Base-by-base conservation (phyloP, 2,329 filamentous ascomycete species). In the Curvularia eragrostidis region DNA sequence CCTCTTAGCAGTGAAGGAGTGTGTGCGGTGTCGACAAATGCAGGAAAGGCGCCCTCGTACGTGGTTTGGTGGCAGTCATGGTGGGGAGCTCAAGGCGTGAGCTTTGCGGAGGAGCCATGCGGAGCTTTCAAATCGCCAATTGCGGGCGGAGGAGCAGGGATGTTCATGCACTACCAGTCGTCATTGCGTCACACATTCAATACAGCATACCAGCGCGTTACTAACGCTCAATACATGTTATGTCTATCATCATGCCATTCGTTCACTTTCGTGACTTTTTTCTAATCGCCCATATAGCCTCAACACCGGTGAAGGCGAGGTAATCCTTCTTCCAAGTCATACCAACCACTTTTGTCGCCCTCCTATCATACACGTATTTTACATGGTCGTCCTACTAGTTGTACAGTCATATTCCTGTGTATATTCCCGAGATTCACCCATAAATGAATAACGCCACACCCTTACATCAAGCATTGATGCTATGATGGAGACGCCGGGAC, bases 31-130 rank as follows among this genome's bases (percentile, higher is more conserved):
- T 42, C 12, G 47, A 6, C 21, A 19, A 43, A 26, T 42, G 9
- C 13, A 2, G 38, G 34, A 26, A 48, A 43, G 30, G 24, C 54
- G 32, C 36, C 34, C 39, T 49, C 48, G 58, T 56, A 21, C 2
- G 53, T 51, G 43, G 55, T 58, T n/a, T 58, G 55, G 51, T 34
- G 28, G 51, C n/a, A 46, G 48, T 48, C 59, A 64, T 66, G 48
- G 61, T 46, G 62, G 59, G 62, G 61, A 61, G 48, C 46, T 38
- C 44, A 46, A 46, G 54, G 49, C 50, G 52, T 53, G 51, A 62
- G 56, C 55, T 50, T 55, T 52, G 58, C 59, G 54, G 59, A 63
- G 63, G 57, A 66, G 60, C 62, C 62, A 58, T 54, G 51, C 55
- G 54, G 54, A 57, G 50, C 54, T 52, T 43, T 48, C 32, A 57